Evolutionary conservation across 2,329 filamentous ascomycete species (phyloP).

Genomic region (Stagonosporopsis cucurbitacearum): DNA sequence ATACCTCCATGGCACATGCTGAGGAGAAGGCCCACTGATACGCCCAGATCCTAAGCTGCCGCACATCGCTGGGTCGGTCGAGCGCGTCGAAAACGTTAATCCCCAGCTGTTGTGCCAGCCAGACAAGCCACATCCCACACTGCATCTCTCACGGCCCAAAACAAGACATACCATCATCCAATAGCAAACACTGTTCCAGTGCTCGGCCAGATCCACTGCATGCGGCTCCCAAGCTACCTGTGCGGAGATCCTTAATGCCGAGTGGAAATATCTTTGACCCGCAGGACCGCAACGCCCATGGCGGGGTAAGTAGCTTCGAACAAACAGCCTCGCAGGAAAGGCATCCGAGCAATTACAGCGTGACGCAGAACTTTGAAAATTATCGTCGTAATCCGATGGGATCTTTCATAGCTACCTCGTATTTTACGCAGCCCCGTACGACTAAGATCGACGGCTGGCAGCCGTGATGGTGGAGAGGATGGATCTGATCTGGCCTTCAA

Average conservation of each 20-base stretch:
- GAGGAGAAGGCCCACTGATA: neutral
- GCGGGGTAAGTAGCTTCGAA: conserved; percentile 25
- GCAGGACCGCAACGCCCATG: conserved; percentile 16
- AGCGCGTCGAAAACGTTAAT: conserved; percentile 27
- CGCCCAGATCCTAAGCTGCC: conserved; percentile 6
- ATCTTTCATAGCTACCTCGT: neutral
- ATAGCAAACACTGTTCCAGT: conserved; percentile 4
- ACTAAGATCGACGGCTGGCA: neutral
- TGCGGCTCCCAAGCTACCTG: conserved; percentile 33
- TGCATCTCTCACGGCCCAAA: conserved; percentile 11
- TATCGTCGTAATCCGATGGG: conserved; percentile 1
- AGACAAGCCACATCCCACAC: conserved; percentile 24
- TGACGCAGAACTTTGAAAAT: conserved; percentile 2
- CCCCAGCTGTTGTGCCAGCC: conserved; percentile 14
- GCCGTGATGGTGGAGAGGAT: neutral
- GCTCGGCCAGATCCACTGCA: conserved; percentile 18
- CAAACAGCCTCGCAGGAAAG: neutral
- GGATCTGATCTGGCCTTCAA: neutral
- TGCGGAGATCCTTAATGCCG: conserved; percentile 30
- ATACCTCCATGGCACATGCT: conserved; percentile 20
- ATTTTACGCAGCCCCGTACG: neutral
- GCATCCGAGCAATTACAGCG: neutral
- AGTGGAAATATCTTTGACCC: conserved; percentile 17
- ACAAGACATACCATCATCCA: conserved; percentile 13
- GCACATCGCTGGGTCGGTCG: conserved; percentile 29